Evolutionary conservation across 73 alveolate genomes (phyloP), one percentile per base, ranked within the genome.

Genomic region (Tetrahymena malaccensis): DNA sequence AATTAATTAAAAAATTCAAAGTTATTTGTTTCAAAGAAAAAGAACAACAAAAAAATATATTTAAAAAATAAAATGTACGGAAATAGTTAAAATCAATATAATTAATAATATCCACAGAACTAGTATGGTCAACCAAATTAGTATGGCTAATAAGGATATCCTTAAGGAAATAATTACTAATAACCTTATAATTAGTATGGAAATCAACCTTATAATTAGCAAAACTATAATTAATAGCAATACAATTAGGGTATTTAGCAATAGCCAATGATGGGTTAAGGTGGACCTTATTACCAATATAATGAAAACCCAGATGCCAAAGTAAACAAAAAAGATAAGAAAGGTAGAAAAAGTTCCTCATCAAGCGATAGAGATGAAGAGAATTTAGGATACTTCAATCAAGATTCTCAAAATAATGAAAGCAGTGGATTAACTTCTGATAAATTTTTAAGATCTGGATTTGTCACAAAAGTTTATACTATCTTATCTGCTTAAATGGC

Each of bases 401-500:
- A 70, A 70, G 89, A 70, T 70, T 70, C 89, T 27, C 40, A 70
- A n/a, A 70, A 70, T 56, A 21, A 56, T 70, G 43, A 70, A 8
- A 70, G 37, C 31, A 70, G 43, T 70, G 89, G 89, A 70, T 70
- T 70, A 70, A 19, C 89, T 70, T 70, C 89, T 7, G 89, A 70
- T 70, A 70, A 70, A 70, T 70, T 70, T 70, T 70, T 70, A 33
- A 70, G 89, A 70, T 70, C 89, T 70, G 89, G 89, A 70, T 70
- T 70, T 70, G 89, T 70, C 89, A 27, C 89, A 11, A 70, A 94
- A 94, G 96, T 94, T n/a, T 94, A 94, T 89, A 38, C 93, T 84
- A 94, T 94, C 34, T 94, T 94, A 56, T 85, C 95, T 3, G 93
- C 85, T 94, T 85, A 94, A 94, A 43, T 94, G 70, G 58, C 83